Evolutionary conservation across 2,329 filamentous ascomycete genomes (phyloP), one percentile per base, ranked within the genome.

Genomic region (Trichophyton schoenleinii): DNA sequence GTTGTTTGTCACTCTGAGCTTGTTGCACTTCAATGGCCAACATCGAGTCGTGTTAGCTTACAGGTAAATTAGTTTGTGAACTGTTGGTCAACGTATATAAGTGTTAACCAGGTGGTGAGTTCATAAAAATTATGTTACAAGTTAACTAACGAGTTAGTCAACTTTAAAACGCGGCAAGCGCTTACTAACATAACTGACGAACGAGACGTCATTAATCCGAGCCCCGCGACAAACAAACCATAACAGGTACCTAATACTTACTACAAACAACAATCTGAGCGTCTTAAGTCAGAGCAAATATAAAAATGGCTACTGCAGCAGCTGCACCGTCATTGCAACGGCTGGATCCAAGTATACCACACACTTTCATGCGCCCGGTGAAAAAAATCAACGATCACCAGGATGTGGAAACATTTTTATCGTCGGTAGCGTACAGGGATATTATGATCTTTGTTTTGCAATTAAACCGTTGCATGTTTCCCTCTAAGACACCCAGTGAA

Each of bases 381-480:
- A 99, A 97, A 74, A 81, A 81, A 69, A 99, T 99, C 76, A 81
- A 95, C 75, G 88, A 94, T 68, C 87, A 87, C 61, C 78, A 86
- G 63, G 91, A 97, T 79, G 88, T 99, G 60, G 74, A 83, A 20
- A 83, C 81, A 64, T 99, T 97, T 73, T 83, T 95, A 60, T 82
- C 81, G 7, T 91, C 89, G 57, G 83, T 83, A 66, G 94, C 90
- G 52, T 96, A 97, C 75, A 82, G 84, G 62, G 90, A 96, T 70
- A 88, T 99, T 60, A 87, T 89, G 73, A 81, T 83, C 55, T 97
- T 96, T 72, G 78, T 97, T 55, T 80, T 95, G 66, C 94, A 97
- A 75, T 84, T 99, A 57, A 97, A 96, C 73, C 84, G 87, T 62
- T 83, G 91, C 9, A 84, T 97, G 75, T 88, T 92, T 66, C 91